phyloP scores from a whole-genome alignment of 345 rosid genomes.

The Citropsis articulata region DNA sequence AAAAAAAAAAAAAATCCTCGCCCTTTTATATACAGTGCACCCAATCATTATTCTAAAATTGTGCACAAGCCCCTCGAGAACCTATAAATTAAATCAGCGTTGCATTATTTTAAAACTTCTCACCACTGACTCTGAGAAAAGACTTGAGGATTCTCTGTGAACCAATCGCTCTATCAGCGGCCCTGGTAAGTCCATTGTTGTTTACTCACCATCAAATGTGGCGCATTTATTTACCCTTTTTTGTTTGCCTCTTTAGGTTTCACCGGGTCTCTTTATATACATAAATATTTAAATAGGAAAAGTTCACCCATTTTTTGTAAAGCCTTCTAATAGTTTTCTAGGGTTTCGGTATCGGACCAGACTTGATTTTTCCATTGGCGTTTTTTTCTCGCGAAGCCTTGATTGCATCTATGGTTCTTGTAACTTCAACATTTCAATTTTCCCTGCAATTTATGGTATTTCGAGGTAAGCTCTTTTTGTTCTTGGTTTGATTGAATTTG shows the following conservation, averaged over 20 bases:
- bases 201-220: constrained; percentile 3
- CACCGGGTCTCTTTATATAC: background rate
- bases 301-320: background rate
- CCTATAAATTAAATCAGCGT: constrained; percentile 19
- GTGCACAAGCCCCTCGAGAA: constrained; percentile 15
- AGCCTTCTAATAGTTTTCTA: background rate
- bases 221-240: background rate
- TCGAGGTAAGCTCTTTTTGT: background rate
- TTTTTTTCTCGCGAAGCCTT: background rate
- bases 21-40: no score
- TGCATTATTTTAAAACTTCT: background rate
- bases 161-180: background rate
- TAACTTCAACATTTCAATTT: constrained; percentile 3
- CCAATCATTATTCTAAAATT: constrained; percentile 1
- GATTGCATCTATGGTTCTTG: constrained; percentile 5
- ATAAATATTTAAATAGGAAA: no score
- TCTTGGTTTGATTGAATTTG: background rate
- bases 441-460: background rate
- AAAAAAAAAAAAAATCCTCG: no score
- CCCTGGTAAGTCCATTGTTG: constrained; percentile 17
- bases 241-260: background rate
- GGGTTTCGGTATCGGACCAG: constrained; percentile 1
- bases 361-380: background rate
- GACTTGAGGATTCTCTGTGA: background rate
- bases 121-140: background rate